Conservation (phyloP, 2,329 filamentous ascomycete species). For the Pleochaeta shiraiana region DNA sequence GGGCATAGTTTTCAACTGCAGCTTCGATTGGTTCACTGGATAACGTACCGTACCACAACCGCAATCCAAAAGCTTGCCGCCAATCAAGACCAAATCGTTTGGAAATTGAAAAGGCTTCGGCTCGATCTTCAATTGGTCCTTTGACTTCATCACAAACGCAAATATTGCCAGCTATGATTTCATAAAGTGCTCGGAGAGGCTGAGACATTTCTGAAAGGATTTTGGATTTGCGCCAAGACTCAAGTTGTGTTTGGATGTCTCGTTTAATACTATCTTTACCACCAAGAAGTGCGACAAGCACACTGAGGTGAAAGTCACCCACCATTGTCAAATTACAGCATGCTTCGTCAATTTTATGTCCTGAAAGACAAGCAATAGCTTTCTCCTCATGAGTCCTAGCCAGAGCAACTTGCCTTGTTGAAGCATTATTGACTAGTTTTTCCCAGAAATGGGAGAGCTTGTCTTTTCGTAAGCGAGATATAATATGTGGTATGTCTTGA, state of each 20-base stretch:
- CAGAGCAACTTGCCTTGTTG: conserved; percentile 31
- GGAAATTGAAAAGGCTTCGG: conserved; percentile 61
- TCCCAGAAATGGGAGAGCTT: conserved; percentile 47
- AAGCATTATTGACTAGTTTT: conserved; percentile 38
- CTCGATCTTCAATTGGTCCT: conserved; percentile 54
- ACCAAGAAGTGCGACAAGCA: conserved; percentile 64
- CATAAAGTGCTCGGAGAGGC: conserved; percentile 68
- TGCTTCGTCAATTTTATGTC: conserved; percentile 59
- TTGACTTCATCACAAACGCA: conserved; percentile 61
- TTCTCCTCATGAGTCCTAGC: conserved; percentile 55
- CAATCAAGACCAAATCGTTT: conserved; percentile 73
- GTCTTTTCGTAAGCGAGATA: conserved; percentile 29
- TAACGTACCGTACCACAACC: conserved; percentile 68
- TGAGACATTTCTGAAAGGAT: conserved; percentile 75
- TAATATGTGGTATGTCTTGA: conserved; percentile 18
- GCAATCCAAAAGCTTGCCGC: conserved; percentile 80
- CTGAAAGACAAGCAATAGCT: conserved; percentile 59
- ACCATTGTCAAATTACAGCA: conserved; percentile 58
- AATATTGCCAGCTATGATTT: conserved; percentile 74
- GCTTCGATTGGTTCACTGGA: conserved; percentile 44
- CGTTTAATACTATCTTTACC: conserved; percentile 44
- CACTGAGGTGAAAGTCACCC: conserved; percentile 65
- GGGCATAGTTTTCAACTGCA: conserved; percentile 51
- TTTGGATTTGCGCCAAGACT: conserved; percentile 64
- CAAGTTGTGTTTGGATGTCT: conserved; percentile 60